A percentile compares a stretch with the other conserved stretches of the same genome.
These are phyloP conservation scores for Backusella morwellensis DNA, from an alignment of 192 early-diverging fungal genomes.

Conservation along the genomic window DNA sequence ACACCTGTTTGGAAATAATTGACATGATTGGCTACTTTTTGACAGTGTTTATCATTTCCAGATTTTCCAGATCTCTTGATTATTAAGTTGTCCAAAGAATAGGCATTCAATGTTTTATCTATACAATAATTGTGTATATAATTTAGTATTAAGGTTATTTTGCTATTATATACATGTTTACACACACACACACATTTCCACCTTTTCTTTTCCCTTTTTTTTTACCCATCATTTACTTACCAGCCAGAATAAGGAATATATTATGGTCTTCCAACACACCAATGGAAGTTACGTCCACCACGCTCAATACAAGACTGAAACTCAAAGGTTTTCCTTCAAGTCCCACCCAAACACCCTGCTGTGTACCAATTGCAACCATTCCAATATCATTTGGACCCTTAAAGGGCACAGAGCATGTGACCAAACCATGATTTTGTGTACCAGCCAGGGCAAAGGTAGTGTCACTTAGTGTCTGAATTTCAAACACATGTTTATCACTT, in stretches of 20 bases:
- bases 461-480: conserved; percentile 45
- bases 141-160: conserved; percentile 25
- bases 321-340: conserved; percentile 51
- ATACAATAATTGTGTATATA: conserved; percentile 41
- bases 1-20: conserved; percentile 76
- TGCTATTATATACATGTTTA: too few species aligned
- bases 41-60: conserved; percentile 43
- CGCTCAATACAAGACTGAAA: conserved; percentile 34
- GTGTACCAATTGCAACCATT: conserved; percentile 80
- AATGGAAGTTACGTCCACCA: conserved; percentile 67
- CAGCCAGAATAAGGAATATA: conserved; percentile 79
- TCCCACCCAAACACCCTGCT: conserved; percentile 79
- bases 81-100: conserved; percentile 77
- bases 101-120: conserved; percentile 71
- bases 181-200: too few species aligned
- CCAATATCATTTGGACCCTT: conserved; percentile 42
- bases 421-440: conserved; percentile 38
- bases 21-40: conserved; percentile 40
- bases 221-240: conserved; percentile 42
- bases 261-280: conserved; percentile 79
- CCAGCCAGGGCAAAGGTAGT: conserved; percentile 36
- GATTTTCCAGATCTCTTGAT: conserved; percentile 46
- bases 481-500: conserved; percentile 43
- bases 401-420: conserved; percentile 56
- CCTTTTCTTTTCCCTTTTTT: neutral